Conservation (phyloP, 148 eudicot genomes). For the Rhododendron simsii region DNA sequence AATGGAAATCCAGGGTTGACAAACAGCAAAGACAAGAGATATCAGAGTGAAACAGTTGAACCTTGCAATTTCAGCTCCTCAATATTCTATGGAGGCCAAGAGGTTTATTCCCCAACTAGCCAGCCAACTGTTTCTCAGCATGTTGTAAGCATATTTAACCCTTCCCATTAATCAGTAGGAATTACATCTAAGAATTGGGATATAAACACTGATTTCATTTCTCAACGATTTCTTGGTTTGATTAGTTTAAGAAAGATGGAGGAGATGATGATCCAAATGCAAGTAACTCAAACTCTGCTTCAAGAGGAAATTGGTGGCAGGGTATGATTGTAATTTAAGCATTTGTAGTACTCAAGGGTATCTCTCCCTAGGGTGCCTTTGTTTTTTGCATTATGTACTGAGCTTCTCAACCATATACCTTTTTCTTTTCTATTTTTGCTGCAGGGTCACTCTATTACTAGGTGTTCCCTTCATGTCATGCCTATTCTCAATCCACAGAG, state of each 20-base stretch:
- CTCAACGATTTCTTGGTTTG: background rate
- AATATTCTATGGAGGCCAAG: conserved; percentile 86
- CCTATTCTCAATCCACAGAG: conserved; percentile 1
- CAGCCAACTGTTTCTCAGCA: conserved; percentile 33
- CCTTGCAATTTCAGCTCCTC: conserved; percentile 68
- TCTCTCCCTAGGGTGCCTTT: background rate
- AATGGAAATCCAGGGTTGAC: conserved; percentile 24
- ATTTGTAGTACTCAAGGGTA: background rate
- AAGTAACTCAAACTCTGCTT: conserved; percentile 38
- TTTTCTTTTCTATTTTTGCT: background rate
- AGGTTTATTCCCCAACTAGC: conserved; percentile 53
- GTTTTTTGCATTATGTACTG: background rate
- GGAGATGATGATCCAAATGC: conserved; percentile 46
- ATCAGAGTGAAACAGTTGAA: conserved; percentile 30
- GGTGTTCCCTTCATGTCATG: background rate
- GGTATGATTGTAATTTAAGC: conserved; percentile 26
- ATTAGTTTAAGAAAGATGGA: conserved; percentile 62
- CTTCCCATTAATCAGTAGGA: background rate
- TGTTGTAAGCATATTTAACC: conserved; percentile 23
- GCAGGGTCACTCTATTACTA: conserved; percentile 48
- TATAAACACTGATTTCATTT: background rate
- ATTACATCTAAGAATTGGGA: background rate
- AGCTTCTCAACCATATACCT: background rate
- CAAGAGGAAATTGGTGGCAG: conserved; percentile 96
- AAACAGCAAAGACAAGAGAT: conserved; percentile 23